Percentiles rank a stretch among this genome's conserved stretches.
Conservation (phyloP, 2,329 filamentous ascomycete species). For the Phialophora verrucosa region DNA sequence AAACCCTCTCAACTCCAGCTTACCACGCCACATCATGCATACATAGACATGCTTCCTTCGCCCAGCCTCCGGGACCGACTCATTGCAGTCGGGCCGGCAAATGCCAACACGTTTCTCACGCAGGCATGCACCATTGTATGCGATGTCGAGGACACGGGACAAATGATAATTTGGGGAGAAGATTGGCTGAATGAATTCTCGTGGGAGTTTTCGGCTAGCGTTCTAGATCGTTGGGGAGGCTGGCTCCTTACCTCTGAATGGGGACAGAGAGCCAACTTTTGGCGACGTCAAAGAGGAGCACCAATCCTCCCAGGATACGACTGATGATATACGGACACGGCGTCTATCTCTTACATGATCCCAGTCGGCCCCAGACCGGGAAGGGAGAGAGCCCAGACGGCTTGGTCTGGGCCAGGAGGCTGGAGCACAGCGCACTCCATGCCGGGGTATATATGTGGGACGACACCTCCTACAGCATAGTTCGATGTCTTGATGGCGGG, state of each 20-base stretch:
- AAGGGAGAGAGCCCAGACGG: background rate
- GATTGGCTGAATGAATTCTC: slow-evolving; percentile 51
- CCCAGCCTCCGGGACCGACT: slow-evolving; percentile 49
- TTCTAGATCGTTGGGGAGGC: slow-evolving; percentile 49
- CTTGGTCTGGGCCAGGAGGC: slow-evolving; percentile 2
- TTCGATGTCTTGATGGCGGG: slow-evolving; percentile 15
- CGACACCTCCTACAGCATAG: slow-evolving; percentile 14
- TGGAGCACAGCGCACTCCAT: slow-evolving; percentile 10
- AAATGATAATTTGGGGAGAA: slow-evolving; percentile 53
- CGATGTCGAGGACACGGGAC: slow-evolving; percentile 47
- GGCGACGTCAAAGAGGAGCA: slow-evolving; percentile 49
- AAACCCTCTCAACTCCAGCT: slow-evolving; percentile 50
- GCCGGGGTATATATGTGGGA: slow-evolving; percentile 12
- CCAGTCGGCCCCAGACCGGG: background rate
- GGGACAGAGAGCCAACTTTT: slow-evolving; percentile 51
- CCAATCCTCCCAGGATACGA: slow-evolving; percentile 46
- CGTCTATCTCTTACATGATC: slow-evolving; percentile 1
- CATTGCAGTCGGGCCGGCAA: slow-evolving; percentile 45
- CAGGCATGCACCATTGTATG: slow-evolving; percentile 47
- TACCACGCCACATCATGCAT: slow-evolving; percentile 49
- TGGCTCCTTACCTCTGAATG: slow-evolving; percentile 49
- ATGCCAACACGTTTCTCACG: slow-evolving; percentile 47
- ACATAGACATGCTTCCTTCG: slow-evolving; percentile 52
- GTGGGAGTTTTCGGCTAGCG: slow-evolving; percentile 51
- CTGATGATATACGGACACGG: slow-evolving; percentile 21